Percentiles rank a stretch among this genome's conserved stretches.
phyloP scores from a whole-genome alignment of 176 grass and related monocot species.

The Saccharum officinarum region DNA sequence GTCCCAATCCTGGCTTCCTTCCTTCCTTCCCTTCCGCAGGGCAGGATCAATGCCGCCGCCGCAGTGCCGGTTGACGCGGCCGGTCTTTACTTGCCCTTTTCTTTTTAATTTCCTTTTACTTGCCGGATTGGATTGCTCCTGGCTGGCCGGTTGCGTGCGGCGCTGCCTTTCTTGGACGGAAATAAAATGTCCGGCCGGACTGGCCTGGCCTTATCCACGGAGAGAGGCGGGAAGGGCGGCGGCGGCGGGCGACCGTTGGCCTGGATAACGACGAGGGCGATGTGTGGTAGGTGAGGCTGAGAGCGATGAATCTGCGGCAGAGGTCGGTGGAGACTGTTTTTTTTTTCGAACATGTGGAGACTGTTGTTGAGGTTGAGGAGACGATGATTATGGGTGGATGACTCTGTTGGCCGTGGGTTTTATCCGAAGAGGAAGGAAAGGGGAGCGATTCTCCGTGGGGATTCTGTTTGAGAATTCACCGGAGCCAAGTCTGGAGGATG shows the following conservation, averaged over 20 bases:
- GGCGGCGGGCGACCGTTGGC: neutral
- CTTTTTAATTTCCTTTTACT: slow-evolving; percentile 8
- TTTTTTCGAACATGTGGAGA: no score
- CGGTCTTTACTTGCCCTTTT: slow-evolving; percentile 3
- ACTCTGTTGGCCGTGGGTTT: neutral
- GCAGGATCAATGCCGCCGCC: slow-evolving; percentile 14
- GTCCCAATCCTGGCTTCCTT: slow-evolving; percentile 19
- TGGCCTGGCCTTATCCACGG: slow-evolving; percentile 9
- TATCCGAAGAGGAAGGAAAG: neutral
- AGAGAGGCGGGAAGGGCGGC: neutral
- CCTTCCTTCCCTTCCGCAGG: neutral
- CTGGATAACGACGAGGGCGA: neutral
- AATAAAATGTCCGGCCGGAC: neutral
- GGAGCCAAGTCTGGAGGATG: neutral
- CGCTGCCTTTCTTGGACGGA: neutral
- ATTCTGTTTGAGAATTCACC: neutral
- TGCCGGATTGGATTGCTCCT: slow-evolving; percentile 37
- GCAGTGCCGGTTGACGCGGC: neutral
- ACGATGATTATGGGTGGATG: no score
- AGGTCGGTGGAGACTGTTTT: neutral
- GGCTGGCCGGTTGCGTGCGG: slow-evolving; percentile 20
- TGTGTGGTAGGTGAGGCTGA: neutral
- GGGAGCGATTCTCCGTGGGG: neutral
- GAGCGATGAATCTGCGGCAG: neutral
- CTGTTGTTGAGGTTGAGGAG: neutral